phyloP scores from a whole-genome alignment of 2,329 filamentous ascomycete genomes.

The Monilinia fructicola region DNA sequence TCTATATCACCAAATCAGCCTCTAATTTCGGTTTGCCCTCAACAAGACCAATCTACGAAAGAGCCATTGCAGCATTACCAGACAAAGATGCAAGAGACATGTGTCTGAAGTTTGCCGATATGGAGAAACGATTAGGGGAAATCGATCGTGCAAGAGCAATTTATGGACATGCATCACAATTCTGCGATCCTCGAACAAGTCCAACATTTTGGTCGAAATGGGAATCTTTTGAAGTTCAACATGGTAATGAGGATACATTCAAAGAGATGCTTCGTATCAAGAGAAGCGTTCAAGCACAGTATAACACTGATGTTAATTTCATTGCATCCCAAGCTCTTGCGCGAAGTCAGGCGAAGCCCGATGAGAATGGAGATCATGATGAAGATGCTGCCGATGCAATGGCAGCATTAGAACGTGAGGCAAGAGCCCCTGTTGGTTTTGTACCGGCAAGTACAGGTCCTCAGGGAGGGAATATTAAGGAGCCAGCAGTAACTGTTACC shows the following conservation, averaged over 20 bases:
- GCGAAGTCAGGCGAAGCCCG: slow-evolving; percentile 64
- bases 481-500: slow-evolving; percentile 46
- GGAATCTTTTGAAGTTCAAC: slow-evolving; percentile 95
- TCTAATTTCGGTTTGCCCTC: slow-evolving; percentile 97
- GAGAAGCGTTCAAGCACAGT: slow-evolving; percentile 93
- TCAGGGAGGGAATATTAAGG: slow-evolving; percentile 56
- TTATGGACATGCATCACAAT: slow-evolving; percentile 94
- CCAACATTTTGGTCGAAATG: slow-evolving; percentile 93
- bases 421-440: slow-evolving; percentile 85
- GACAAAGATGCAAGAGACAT: slow-evolving; percentile 93
- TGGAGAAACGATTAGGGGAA: slow-evolving; percentile 88
- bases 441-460: slow-evolving; percentile 80
- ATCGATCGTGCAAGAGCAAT: slow-evolving; percentile 95
- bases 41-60: slow-evolving; percentile 92
- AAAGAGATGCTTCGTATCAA: slow-evolving; percentile 99
- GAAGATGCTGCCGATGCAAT: slow-evolving; percentile 71
- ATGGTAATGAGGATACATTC: slow-evolving; percentile 98
- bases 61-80: slow-evolving; percentile 88
- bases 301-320: slow-evolving; percentile 98
- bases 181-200: slow-evolving; percentile 90
- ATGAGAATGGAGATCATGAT: slow-evolving; percentile 45
- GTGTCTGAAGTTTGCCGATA: slow-evolving; percentile 98
- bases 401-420: slow-evolving; percentile 83
- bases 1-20: slow-evolving; percentile 98
- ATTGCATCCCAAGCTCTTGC: slow-evolving; percentile 95